A percentile compares a stretch with the other conserved stretches of the same genome.
phyloP scores from a whole-genome alignment of 768 basidiomycete genomes.

The Lanmaoa pseudosensibilis region DNA sequence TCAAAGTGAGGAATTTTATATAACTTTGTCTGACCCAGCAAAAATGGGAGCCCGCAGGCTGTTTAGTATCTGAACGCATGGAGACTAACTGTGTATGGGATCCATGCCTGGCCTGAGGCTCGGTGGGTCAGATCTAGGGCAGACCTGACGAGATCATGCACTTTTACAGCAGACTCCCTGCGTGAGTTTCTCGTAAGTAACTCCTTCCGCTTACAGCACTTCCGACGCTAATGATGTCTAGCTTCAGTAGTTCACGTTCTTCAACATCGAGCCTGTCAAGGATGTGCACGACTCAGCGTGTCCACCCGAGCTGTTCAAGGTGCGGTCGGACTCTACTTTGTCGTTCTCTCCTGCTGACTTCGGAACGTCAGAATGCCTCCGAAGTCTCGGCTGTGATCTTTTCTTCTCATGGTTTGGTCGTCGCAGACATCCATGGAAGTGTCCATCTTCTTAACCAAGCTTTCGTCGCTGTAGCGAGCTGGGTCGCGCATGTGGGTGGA shows the following conservation, averaged over 20 bases:
- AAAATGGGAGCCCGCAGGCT: too few species aligned
- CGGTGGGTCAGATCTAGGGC: too few species aligned
- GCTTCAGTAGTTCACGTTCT: slow-evolving; percentile 93
- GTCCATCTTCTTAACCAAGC: slow-evolving; percentile 73
- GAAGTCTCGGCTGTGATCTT: slow-evolving; percentile 73
- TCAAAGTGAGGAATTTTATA: too few species aligned
- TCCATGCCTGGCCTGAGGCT: too few species aligned
- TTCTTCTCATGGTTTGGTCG: slow-evolving; percentile 65
- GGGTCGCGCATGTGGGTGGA: slow-evolving; percentile 79
- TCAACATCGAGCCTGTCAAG: slow-evolving; percentile 73
- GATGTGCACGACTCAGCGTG: slow-evolving; percentile 75
- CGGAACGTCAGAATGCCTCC: slow-evolving; percentile 46
- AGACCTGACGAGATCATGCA: too few species aligned
- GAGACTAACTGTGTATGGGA: too few species aligned
- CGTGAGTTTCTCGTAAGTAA: too few species aligned
- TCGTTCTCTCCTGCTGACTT: slow-evolving; percentile 1
- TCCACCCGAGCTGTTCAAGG: slow-evolving; percentile 79
- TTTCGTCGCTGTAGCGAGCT: slow-evolving; percentile 69
- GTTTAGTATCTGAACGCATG: too few species aligned
- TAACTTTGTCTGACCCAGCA: too few species aligned
- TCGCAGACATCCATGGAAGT: slow-evolving; percentile 85
- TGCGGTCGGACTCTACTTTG: slow-evolving; percentile 26
- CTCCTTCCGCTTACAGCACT: not conserved
- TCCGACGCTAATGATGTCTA: slow-evolving; percentile 35
- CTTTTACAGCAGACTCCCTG: too few species aligned